Base-by-base conservation (phyloP, 768 basidiomycete species). In the Pleurotus tuoliensis region DNA sequence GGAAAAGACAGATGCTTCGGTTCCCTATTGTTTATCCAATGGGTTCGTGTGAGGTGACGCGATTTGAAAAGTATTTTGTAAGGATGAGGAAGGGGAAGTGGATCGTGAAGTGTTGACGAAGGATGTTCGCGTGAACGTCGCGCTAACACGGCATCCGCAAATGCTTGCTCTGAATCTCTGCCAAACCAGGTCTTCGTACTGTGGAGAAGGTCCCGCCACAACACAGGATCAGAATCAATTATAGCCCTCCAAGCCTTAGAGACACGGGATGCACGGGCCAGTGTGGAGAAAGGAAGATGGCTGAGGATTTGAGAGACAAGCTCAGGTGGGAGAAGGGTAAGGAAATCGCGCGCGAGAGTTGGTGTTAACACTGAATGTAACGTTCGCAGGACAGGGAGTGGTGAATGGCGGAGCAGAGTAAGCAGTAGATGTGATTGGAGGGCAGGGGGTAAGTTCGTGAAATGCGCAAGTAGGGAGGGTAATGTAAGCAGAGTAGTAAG, bases 1-100 rank as follows among this genome's bases (percentile, higher is more conserved):
- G 88, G 80, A 75, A 98, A 96, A 3, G 87, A 86, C 50, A 87
- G 76, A 56, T 90, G 88, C 61, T 83, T 88, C 12, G 87, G 91
- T 57, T 84, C 78, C 22, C 82, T 75, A 66, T 86, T 85, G 49
- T 79, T 79, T 16, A 22, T 39, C 93, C 94, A 96, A 41, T 87
- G 86, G 20, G 83, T 84, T 8, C 86, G 82, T 13, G 90, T 88
- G 40, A 91, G 80, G 64, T 87, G 84, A 30, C 95, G 85, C 1
- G 93, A 92, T 70, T 95, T 93, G 82, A 97, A 97, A 9, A 98
- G 82, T 50, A 89, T 82, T 70, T 98, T 97, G 74, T 86, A 94
- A 0, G 94, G 94, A 63, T 94, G 91, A 63, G 56, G 58, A 6
- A 53, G 47, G 11, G 41, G 57, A 44, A 18, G 56, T 6, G 40